phyloP scores from a whole-genome alignment of 2,329 filamentous ascomycete genomes.

The Pseudopyrenochaeta lycopersici region DNA sequence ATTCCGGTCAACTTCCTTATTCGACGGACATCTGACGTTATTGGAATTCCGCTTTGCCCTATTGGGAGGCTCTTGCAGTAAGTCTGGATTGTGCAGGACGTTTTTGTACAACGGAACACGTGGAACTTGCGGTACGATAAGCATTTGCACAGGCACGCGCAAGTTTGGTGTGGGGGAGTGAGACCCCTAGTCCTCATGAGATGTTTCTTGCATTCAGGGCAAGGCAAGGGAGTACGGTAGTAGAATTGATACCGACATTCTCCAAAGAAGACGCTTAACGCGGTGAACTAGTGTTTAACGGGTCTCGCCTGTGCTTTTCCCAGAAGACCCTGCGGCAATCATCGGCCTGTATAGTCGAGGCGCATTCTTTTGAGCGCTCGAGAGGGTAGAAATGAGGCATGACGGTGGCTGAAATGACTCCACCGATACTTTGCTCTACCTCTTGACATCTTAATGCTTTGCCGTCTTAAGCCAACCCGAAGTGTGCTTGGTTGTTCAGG shows the following conservation, averaged over 20 bases:
- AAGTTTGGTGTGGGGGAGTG: slow-evolving; percentile 21
- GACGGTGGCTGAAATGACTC: slow-evolving; percentile 31
- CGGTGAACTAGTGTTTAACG: not conserved
- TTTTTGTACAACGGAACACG: slow-evolving; percentile 33
- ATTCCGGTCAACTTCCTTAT: not conserved
- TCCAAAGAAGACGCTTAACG: not conserved
- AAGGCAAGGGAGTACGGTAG: slow-evolving; percentile 31
- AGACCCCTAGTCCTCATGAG: slow-evolving; percentile 12
- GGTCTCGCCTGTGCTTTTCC: slow-evolving; percentile 1
- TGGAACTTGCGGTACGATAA: slow-evolving; percentile 24
- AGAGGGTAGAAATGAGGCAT: slow-evolving; percentile 15
- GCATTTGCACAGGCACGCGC: slow-evolving; percentile 21
- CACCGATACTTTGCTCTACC: slow-evolving; percentile 11
- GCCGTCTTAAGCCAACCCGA: slow-evolving; percentile 8
- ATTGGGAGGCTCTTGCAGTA: slow-evolving; percentile 30
- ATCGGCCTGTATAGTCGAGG: not conserved
- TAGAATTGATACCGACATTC: not conserved
- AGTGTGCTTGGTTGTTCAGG: slow-evolving; percentile 8
- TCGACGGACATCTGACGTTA: slow-evolving; percentile 1
- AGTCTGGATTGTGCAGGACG: slow-evolving; percentile 17
- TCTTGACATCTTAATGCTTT: slow-evolving; percentile 20
- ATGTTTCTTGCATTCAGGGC: slow-evolving; percentile 20
- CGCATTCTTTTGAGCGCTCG: not conserved
- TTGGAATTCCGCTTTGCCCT: slow-evolving; percentile 22
- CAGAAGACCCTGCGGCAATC: not conserved